Base-by-base conservation (phyloP, 1,284 basidiomycete genomes). In the Lignosus rhinocerotis region DNA sequence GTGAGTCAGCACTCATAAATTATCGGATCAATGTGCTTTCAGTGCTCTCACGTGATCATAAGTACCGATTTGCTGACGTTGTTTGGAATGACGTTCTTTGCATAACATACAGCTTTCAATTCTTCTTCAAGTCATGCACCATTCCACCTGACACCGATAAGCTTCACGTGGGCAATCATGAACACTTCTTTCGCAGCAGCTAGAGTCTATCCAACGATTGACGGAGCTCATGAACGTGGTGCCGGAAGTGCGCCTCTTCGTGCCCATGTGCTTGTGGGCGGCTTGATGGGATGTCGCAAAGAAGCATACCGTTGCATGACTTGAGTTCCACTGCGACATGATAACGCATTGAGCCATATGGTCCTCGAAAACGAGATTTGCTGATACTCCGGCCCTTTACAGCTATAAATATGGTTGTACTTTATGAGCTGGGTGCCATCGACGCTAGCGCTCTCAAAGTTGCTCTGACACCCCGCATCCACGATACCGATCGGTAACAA, bases 341-440 rank as follows among this genome's bases (percentile, higher is more conserved):
- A 58, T 61, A 48, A 31, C 45, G 36, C 36, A 19, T n/a, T 45
- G 30, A 43, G 36, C 60, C 44, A 56, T 51, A 51, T 51, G 49
- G 41, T 39, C 12, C 36, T 14, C 36, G 12, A 12, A 3, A 6
- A 4, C 36, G 36, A 39, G 12, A 6, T 6, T 39, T 11, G 48
- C 32, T 48, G 12, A 17, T 14, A 32, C 46, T 32, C 30, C 46
- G 19, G 25, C 25, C 16, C 16, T 16, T 31, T 7, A 14, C 16
- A 10, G 6, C 10, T 47, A 47, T 33, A 47, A 47, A 47, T 10
- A 10, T 33, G 31, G 30, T n/a, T 25, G 42, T 14, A 30, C 2
- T 31, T 9, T 12, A 3, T 43, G 41, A 17, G 17, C 41, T 10
- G 41, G 9, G 39, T 10, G 34, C 34, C 11, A 11, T 36, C 11